Evolutionary conservation across 176 grass and related monocot species (phyloP).

Genomic region (Rhynchospora pubera): DNA sequence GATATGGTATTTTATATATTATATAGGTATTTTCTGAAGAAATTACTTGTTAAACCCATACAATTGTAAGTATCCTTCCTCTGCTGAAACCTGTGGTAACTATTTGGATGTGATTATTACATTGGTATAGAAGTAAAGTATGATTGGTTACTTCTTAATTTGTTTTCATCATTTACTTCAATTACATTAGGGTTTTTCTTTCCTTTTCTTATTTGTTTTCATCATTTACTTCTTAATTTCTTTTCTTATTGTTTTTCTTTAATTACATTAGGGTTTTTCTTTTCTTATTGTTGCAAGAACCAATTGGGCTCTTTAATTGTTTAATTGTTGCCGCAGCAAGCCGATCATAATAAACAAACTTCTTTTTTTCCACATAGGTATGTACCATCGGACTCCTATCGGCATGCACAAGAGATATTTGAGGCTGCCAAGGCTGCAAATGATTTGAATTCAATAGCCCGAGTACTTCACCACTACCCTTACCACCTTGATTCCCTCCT

Average conservation of each 20-base stretch:
- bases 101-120: too few relatives aligned
- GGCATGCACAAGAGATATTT: constrained; percentile 74
- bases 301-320: background rate
- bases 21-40: too few relatives aligned
- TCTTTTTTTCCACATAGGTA: constrained; percentile 46
- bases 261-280: too few relatives aligned
- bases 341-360: background rate
- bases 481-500: constrained; percentile 87
- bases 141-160: too few relatives aligned
- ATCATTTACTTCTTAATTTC: too few relatives aligned
- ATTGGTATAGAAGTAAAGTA: too few relatives aligned
- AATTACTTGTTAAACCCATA: too few relatives aligned
- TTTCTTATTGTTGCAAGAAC: background rate
- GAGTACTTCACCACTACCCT: constrained; percentile 56
- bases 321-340: background rate
- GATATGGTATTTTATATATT: too few relatives aligned
- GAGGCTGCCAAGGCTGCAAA: constrained; percentile 83
- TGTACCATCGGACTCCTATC: constrained; percentile 45
- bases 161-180: too few relatives aligned
- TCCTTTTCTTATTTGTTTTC: background rate
- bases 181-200: background rate
- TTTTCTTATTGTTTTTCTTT: too few relatives aligned
- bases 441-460: constrained; percentile 82
- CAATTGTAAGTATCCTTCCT: too few relatives aligned
- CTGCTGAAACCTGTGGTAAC: too few relatives aligned